Evolutionary conservation across 495 filamentous ascomycete species (phyloP).

Genomic region (Bryoglossum gracile): DNA sequence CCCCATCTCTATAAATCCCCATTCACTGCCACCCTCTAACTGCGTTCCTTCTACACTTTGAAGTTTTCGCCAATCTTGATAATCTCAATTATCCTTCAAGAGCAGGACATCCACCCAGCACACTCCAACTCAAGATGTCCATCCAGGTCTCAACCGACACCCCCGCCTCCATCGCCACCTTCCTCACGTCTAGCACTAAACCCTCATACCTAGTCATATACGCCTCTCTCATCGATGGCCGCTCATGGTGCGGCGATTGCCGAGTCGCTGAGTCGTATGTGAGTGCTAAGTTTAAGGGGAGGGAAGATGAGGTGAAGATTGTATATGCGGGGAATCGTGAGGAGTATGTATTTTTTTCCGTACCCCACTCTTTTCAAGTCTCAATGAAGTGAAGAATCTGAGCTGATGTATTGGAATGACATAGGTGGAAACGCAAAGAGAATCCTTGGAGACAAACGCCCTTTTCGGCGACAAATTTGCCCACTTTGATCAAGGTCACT

Average conservation of each 20-base stretch:
- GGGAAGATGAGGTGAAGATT: slow-evolving; percentile 3
- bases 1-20: too few relatives aligned
- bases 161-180: slow-evolving; percentile 2
- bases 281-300: slow-evolving; percentile 5
- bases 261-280: slow-evolving; percentile 13
- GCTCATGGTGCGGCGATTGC: slow-evolving; percentile 16
- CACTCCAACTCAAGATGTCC: too few relatives aligned
- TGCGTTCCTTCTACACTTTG: too few relatives aligned
- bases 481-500: slow-evolving; percentile 16
- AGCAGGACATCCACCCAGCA: too few relatives aligned
- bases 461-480: slow-evolving; percentile 11
- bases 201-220: slow-evolving; percentile 12
- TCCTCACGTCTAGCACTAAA: neutral
- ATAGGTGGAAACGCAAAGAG: slow-evolving; percentile 8
- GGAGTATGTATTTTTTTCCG: slow-evolving; percentile 10
- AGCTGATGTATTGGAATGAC: neutral
- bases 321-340: slow-evolving; percentile 10
- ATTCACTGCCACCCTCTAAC: too few relatives aligned
- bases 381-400: neutral
- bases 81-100: too few relatives aligned
- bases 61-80: too few relatives aligned
- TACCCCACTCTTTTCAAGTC: neutral
- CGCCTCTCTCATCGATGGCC: slow-evolving; percentile 6
- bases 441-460: slow-evolving; percentile 19
- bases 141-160: too few relatives aligned